These are phyloP conservation scores for Tuber indicum DNA, from an alignment of 495 filamentous ascomycete genomes.

Conservation along the genomic window DNA sequence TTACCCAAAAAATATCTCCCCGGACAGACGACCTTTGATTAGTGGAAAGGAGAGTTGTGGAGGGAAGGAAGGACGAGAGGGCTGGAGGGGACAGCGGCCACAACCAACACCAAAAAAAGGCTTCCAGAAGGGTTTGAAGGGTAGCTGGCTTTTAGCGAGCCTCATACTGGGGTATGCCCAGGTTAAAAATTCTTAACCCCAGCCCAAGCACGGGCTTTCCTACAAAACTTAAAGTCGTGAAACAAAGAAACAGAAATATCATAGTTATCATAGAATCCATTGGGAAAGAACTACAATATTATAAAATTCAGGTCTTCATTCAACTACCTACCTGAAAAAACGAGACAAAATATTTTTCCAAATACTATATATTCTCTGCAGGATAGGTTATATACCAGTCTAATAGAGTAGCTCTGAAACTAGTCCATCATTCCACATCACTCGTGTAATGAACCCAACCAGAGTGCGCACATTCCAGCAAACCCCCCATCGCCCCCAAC, in stretches of 20 bases:
- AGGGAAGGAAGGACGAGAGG: not conserved
- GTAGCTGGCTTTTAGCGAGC: not conserved
- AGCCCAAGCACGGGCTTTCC: not conserved
- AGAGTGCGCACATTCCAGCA: not conserved
- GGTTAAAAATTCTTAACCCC: not conserved
- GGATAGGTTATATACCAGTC: not conserved
- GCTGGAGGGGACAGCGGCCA: not conserved
- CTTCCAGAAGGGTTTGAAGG: not conserved
- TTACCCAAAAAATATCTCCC: not conserved
- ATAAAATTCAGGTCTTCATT: not conserved
- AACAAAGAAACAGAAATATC: not conserved
- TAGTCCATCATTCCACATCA: not conserved
- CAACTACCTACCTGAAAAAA: not conserved
- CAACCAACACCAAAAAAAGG: not conserved
- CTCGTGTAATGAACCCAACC: not conserved
- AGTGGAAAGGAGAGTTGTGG: too few species aligned
- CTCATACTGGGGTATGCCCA: not conserved
- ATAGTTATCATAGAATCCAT: not conserved
- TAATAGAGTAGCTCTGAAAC: not conserved
- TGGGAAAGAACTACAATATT: not conserved
- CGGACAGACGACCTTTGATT: not conserved
- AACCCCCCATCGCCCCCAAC: not conserved
- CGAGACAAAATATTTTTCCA: fast-evolving
- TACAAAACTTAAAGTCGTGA: not conserved
- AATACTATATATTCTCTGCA: not conserved